Percentiles rank a stretch among this genome's conserved stretches.
phyloP scores from a whole-genome alignment of 306 rosid genomes.

The Quercus robur region DNA sequence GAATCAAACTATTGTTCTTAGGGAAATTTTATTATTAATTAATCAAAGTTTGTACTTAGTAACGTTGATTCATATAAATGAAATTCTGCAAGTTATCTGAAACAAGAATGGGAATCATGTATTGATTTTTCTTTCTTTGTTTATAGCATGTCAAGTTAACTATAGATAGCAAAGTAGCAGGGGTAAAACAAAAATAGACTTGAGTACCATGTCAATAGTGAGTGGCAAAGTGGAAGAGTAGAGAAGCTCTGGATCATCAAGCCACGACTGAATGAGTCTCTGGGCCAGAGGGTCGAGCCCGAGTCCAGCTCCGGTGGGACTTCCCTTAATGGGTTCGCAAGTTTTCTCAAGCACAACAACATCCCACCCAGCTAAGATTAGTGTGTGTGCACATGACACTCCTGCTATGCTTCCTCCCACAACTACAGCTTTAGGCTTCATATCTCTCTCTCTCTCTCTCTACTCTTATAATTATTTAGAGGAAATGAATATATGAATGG shows the following conservation, averaged over 20 bases:
- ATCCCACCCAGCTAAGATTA: slow-evolving; percentile 66
- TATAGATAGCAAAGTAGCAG: too few species aligned
- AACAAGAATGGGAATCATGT: too few species aligned
- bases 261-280: slow-evolving; percentile 60
- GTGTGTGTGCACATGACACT: slow-evolving; percentile 62
- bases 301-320: slow-evolving; percentile 90
- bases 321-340: slow-evolving; percentile 43
- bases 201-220: slow-evolving; percentile 66
- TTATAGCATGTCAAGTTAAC: too few species aligned
- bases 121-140: too few species aligned
- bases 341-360: slow-evolving; percentile 73
- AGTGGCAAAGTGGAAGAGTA: slow-evolving; percentile 53
- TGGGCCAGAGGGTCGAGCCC: slow-evolving; percentile 68
- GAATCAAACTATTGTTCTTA: too few species aligned
- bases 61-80: too few species aligned
- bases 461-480: too few species aligned
- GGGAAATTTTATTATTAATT: too few species aligned
- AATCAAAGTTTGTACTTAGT: too few species aligned
- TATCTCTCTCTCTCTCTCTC: neutral
- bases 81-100: too few species aligned
- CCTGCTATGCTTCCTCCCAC: slow-evolving; percentile 92
- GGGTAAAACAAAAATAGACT: too few species aligned
- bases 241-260: slow-evolving; percentile 43
- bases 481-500: too few species aligned
- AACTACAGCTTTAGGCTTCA: slow-evolving; percentile 54